Evolutionary conservation across 306 rosid species (phyloP).

Genomic region (Amphicarpaea edgeworthii): DNA sequence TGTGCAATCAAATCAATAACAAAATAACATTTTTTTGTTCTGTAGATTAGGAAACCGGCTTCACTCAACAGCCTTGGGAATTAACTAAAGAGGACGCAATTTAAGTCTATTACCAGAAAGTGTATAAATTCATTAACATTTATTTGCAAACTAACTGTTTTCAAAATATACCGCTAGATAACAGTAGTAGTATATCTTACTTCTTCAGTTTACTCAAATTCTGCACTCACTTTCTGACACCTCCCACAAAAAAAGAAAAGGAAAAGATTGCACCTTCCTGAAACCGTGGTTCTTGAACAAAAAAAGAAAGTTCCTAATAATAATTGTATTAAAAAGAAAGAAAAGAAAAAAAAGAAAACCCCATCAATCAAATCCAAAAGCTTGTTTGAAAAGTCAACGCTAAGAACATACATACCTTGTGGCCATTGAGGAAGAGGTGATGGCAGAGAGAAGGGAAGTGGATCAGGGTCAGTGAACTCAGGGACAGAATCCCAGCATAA

Average conservation of each 20-base stretch:
- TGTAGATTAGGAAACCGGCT: neutral
- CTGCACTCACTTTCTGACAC: neutral
- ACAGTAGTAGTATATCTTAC: too few relatives aligned
- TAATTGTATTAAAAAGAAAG: neutral
- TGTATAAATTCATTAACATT: neutral
- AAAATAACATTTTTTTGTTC: neutral
- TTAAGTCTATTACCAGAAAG: neutral
- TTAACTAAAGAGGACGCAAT: neutral
- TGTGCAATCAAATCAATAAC: constrained; percentile 22
- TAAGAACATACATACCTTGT: constrained; percentile 54
- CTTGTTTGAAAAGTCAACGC: neutral
- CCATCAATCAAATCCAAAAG: constrained; percentile 6
- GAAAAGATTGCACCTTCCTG: neutral
- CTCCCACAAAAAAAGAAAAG: neutral
- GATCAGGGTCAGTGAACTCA: constrained; percentile 48
- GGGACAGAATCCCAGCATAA: constrained; percentile 64
- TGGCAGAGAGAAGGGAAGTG: constrained; percentile 74
- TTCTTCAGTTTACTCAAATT: neutral
- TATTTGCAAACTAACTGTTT: neutral
- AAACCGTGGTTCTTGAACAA: neutral
- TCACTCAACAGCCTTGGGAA: neutral
- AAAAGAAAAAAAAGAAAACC: neutral
- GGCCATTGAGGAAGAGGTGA: constrained; percentile 88
- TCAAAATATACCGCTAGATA: constrained; percentile 5
- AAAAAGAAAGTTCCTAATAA: too few relatives aligned